Evolutionary conservation across 2,329 filamentous ascomycete species (phyloP), one percentile per base, ranked within the genome.

Genomic region (Fusarium sambucinum): DNA sequence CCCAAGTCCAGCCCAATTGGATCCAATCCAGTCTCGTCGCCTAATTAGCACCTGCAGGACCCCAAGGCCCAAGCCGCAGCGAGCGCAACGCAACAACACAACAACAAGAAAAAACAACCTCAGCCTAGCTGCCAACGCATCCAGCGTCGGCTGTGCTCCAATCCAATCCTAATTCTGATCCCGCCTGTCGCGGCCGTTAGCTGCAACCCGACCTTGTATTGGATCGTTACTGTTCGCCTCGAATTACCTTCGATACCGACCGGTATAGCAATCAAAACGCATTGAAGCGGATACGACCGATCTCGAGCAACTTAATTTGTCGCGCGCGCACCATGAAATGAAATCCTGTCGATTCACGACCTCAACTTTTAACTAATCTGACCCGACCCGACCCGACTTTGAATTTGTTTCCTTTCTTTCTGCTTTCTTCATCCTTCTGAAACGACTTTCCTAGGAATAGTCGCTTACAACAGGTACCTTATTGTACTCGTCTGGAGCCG

Each of bases 241-340:
- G 47, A 68, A 69, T 61, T 55, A 62, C 21, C 33, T 38, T 35
- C 33, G 52, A 54, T 47, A 65, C 61, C 59, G 56, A 64, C 62
- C 52, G 56, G 59, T 52, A 44, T 33, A 67, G 66, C 69, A 74
- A 61, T 29, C 29, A 61, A 52, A 57, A 50, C 67, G 66, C 62
- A 61, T 65, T 65, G 50, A 62, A 64, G 61, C 61, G 59, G 59
- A 52, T 55, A 71, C 68, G 67, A 69, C 67, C 72, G 63, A 75
- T 65, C 77, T 75, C 76, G 77, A 77, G 74, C 16, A 57, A 50
- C 30, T 41, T 74, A 77, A 76, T 50, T 76, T 69, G 66, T 71
- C 44, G 62, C 65, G 73, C 76, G 74, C 76, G 73, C 80, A 81
- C 75, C 75, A 85, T 84, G 83, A 79, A 77, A 81, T 79, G 83